Conservation (phyloP, 73 alveolate species). For the Tetrahymena thermophila region DNA sequence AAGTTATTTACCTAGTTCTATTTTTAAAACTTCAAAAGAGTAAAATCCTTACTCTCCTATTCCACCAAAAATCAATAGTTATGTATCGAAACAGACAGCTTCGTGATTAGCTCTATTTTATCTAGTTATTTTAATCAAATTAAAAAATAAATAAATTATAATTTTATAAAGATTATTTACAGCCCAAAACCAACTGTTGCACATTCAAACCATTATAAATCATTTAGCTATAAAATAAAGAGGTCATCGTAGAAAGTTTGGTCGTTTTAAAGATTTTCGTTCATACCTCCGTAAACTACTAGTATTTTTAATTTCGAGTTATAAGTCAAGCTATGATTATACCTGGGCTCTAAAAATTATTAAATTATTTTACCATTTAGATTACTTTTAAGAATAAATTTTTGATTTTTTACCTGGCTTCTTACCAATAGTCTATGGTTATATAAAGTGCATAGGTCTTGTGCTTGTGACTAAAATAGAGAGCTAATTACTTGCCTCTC, state of each 20-base stretch:
- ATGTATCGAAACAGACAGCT: background rate
- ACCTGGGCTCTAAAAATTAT: background rate
- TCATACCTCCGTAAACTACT: background rate
- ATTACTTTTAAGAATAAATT: background rate
- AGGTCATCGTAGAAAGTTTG: background rate
- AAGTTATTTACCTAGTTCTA: background rate
- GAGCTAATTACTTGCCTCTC: background rate
- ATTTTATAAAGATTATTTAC: background rate
- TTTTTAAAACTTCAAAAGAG: background rate
- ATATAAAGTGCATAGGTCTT: background rate
- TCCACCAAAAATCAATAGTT: background rate
- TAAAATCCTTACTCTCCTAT: background rate
- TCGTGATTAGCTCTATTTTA: background rate
- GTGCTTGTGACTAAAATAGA: background rate
- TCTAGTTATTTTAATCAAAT: background rate
- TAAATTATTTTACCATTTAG: background rate
- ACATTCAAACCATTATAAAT: background rate
- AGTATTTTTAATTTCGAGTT: background rate
- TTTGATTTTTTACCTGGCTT: background rate
- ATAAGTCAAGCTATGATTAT: background rate
- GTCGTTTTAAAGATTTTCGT: background rate
- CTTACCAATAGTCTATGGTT: background rate
- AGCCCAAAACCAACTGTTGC: background rate
- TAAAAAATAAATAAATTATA: background rate
- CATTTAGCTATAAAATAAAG: background rate